These are phyloP conservation scores for Acacia concinna DNA, from an alignment of 331 rosid genomes.

Conservation along the genomic window DNA sequence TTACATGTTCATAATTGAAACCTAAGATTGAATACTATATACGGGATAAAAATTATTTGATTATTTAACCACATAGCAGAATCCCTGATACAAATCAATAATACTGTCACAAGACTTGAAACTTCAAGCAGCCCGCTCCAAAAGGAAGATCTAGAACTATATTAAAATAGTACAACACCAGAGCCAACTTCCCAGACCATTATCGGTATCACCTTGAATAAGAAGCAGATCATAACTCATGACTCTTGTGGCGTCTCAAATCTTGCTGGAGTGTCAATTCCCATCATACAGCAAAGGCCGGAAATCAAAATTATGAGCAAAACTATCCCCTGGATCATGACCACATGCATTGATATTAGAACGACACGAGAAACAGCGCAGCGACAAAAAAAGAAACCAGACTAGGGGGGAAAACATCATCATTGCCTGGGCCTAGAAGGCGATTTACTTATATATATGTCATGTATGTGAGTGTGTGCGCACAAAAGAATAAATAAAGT, in stretches of 20 bases:
- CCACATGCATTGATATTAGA: slow-evolving; percentile 40
- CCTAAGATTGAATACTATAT: slow-evolving; percentile 33
- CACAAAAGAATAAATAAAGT: background rate
- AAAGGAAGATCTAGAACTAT: slow-evolving; percentile 19
- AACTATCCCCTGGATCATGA: slow-evolving; percentile 69
- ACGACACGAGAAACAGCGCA: slow-evolving; percentile 11
- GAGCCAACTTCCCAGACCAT: slow-evolving; percentile 30
- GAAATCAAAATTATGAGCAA: slow-evolving; percentile 86
- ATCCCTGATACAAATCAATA: slow-evolving; percentile 25
- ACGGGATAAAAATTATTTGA: slow-evolving; percentile 41
- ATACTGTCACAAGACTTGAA: slow-evolving; percentile 21
- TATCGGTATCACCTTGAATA: slow-evolving; percentile 41
- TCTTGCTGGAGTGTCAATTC: slow-evolving; percentile 96
- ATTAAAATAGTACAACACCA: slow-evolving; percentile 37
- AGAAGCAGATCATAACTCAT: slow-evolving; percentile 54
- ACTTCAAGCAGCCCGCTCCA: slow-evolving; percentile 24
- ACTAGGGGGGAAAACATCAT: too few relatives aligned
- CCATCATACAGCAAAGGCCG: slow-evolving; percentile 99
- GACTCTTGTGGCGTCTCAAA: slow-evolving; percentile 90
- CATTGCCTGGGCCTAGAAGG: too few relatives aligned
- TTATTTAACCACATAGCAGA: slow-evolving; percentile 28
- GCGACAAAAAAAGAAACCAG: background rate
- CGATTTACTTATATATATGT: background rate
- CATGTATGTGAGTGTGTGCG: background rate
- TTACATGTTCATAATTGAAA: slow-evolving; percentile 29